Evolutionary conservation across 2,329 filamentous ascomycete genomes (phyloP), one percentile per base, ranked within the genome.

Genomic region (Fusarium domesticum): DNA sequence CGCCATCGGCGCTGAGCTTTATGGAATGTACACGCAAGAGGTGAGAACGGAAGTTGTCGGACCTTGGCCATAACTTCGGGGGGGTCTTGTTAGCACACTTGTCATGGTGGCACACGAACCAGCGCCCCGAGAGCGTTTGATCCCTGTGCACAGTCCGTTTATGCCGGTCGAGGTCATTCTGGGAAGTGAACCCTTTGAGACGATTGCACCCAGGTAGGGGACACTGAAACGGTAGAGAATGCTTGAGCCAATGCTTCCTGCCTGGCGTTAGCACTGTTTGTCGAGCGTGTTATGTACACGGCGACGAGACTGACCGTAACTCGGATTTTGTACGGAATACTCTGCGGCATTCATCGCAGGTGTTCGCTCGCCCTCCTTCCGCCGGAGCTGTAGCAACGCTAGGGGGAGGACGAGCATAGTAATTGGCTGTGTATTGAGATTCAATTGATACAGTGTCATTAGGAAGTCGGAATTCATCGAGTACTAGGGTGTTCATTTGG

Each of bases 11-110:
- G 4, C 47, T 44, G 8, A 73, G 61, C 1, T 60, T 19, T 3
- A 64, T 62, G 0, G 52, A 49, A 62, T 96, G 90, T 57, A 88
- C 81, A 10, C 84, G 78, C 38, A 70, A 73, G 35, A 95, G 74
- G 61, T 96, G 91, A 28, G 85, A 81, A 48, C 84, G 84, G 64
- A 96, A 96, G 60, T 96, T 96, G 65, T 96, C 91, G 39, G 84
- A 73, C 17, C 91, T 80, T 1, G 86, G 85, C 88, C 88, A 96
- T 28, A 76, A 69, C 63, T 95, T 95, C 2, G 70, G 47, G 12
- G 20, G 18, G 6, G 39, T 41, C 32, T 57, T 63, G 6, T 48
- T 45, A 6, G 46, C 48, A 35, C 64, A 65, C 14, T 45, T 35
- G 0, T 46, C 59, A 34, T 60, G 45, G 7, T 28, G 48, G 36